Percentiles rank a stretch among this genome's conserved stretches.
Evolutionary conservation across 495 filamentous ascomycete species (phyloP).

Genomic region (Lepidopterella palustris): DNA sequence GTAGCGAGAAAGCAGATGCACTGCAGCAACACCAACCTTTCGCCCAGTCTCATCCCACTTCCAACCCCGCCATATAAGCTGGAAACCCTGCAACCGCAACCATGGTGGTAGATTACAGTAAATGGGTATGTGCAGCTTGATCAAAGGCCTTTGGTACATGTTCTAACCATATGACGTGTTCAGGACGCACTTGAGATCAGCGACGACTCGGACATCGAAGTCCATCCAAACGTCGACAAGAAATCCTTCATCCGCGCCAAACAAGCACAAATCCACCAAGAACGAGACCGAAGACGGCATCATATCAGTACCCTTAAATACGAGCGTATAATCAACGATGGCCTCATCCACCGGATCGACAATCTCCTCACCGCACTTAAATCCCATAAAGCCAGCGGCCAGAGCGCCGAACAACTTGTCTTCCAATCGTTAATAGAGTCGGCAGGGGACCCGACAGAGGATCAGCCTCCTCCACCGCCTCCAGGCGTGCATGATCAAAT

Average conservation of each 20-base stretch:
- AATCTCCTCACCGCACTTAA: conserved; percentile 65
- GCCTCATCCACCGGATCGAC: conserved; percentile 75
- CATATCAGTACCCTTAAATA: conserved; percentile 90
- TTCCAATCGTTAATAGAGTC: conserved; percentile 83
- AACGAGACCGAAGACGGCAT: conserved; percentile 73
- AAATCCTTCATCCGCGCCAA: conserved; percentile 97
- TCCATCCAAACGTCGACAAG: conserved; percentile 98
- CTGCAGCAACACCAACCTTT: background rate
- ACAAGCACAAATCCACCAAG: conserved; percentile 90
- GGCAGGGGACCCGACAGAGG: conserved; percentile 60
- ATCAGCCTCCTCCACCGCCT: conserved; percentile 64
- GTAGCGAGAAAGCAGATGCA: background rate
- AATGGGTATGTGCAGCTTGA: conserved; percentile 56
- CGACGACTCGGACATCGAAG: conserved; percentile 96
- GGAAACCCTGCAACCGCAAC: too few species aligned
- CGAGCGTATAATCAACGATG: conserved; percentile 88
- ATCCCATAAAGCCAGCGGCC: conserved; percentile 53
- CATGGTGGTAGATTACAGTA: conserved; percentile 93
- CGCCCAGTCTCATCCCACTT: background rate
- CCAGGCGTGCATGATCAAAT: conserved; percentile 71
- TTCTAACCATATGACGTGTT: conserved; percentile 5
- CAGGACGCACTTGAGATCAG: conserved; percentile 89
- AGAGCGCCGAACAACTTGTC: conserved; percentile 66
- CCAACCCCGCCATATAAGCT: conserved; percentile 8
- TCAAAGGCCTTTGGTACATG: conserved; percentile 19